Percentiles rank a stretch among this genome's conserved stretches.
Evolutionary conservation across 83 land plant genomes (phyloP).

Genomic region (Diphasiastrum complanatum): DNA sequence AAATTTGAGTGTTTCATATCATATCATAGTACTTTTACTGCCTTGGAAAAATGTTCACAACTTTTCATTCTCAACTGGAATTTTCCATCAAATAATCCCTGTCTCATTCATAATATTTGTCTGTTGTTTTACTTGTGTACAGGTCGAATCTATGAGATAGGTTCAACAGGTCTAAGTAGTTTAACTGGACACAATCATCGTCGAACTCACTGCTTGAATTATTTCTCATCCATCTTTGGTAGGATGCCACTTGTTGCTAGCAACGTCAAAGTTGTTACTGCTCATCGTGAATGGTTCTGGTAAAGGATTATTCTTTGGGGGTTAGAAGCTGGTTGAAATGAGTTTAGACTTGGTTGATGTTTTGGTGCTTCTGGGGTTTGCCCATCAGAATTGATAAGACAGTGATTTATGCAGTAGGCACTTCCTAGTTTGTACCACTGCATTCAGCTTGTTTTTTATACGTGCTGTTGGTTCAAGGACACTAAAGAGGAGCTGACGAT

Average conservation of each 20-base stretch:
- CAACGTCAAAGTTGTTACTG: conserved; percentile 65
- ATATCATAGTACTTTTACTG: neutral
- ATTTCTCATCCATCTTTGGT: conserved; percentile 54
- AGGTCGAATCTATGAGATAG: conserved; percentile 82
- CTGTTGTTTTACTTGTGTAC: conserved; percentile 19
- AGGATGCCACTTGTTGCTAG: conserved; percentile 76
- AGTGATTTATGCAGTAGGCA: no score
- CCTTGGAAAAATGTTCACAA: neutral
- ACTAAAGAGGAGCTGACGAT: no score
- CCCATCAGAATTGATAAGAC: no score
- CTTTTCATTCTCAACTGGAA: neutral
- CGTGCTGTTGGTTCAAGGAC: no score
- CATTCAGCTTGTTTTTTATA: no score
- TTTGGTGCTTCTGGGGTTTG: neutral
- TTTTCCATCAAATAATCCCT: no score
- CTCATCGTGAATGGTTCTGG: conserved; percentile 72
- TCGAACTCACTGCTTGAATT: conserved; percentile 60
- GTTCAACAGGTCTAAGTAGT: conserved; percentile 92
- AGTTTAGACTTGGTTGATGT: conserved; percentile 1
- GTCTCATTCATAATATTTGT: no score
- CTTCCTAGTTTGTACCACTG: no score
- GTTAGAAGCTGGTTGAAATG: no score
- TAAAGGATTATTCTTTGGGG: conserved; percentile 25
- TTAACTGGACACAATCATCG: conserved; percentile 65
- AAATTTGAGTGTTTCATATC: neutral